These are phyloP conservation scores for Fusarium liriodendri DNA, from an alignment of 2,329 filamentous ascomycete genomes.

Conservation along the genomic window DNA sequence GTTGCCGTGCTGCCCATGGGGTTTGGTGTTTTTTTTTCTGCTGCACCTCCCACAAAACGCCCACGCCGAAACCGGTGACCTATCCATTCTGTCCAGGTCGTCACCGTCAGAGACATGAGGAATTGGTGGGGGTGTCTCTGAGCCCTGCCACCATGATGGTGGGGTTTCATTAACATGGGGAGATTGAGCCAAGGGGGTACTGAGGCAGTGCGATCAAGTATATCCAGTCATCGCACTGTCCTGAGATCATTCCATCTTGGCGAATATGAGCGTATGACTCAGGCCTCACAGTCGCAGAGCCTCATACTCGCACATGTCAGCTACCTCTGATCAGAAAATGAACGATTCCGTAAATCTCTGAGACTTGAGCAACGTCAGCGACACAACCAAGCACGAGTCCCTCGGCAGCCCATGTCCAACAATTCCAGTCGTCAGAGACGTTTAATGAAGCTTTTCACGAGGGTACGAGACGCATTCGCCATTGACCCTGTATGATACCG, in stretches of 20 bases:
- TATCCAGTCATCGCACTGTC: slow-evolving; percentile 8
- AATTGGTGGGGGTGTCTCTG: slow-evolving; percentile 38
- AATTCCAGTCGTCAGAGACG: slow-evolving; percentile 34
- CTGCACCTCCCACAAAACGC: not conserved
- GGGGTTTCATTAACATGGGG: slow-evolving; percentile 32
- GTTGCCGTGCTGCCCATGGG: slow-evolving; percentile 5
- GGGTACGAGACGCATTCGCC: not conserved
- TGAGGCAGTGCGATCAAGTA: slow-evolving; percentile 10
- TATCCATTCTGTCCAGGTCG: slow-evolving; percentile 23
- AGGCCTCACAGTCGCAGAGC: slow-evolving; percentile 32
- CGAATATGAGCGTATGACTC: slow-evolving; percentile 18
- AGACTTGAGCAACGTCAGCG: slow-evolving; percentile 25
- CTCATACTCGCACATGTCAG: slow-evolving; percentile 13
- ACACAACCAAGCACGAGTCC: slow-evolving; percentile 20
- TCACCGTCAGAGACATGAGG: slow-evolving; percentile 14
- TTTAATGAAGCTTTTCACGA: slow-evolving; percentile 8
- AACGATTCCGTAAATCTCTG: slow-evolving; percentile 19
- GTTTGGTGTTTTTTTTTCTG: slow-evolving; percentile 6
- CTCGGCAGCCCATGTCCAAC: slow-evolving; percentile 29
- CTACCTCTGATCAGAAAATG: slow-evolving; percentile 24
- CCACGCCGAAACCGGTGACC: slow-evolving; percentile 25
- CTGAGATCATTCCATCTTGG: not conserved
- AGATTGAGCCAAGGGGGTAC: not conserved
- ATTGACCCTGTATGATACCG: slow-evolving; percentile 6
- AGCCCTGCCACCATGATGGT: slow-evolving; percentile 15